Evolutionary conservation across 306 rosid genomes (phyloP).

Genomic region (Medicago ruthenica): DNA sequence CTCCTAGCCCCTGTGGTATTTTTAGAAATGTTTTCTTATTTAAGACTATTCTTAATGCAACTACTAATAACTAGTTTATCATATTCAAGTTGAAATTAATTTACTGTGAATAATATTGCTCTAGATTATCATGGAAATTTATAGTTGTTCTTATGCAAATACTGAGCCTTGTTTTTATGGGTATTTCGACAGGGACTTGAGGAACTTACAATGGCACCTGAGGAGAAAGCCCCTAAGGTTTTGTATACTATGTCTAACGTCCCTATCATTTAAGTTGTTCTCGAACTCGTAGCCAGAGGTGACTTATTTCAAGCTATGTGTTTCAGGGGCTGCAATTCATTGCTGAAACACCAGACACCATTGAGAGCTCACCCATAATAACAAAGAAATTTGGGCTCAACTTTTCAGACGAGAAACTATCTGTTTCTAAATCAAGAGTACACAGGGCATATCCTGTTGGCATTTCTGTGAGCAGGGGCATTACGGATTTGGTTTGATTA

Average conservation of each 20-base stretch:
- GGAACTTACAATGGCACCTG: conserved; percentile 28
- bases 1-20: not conserved
- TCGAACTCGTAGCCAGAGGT: not conserved
- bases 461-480: conserved; percentile 38
- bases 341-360: conserved; percentile 38
- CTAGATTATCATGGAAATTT: conserved; percentile 10
- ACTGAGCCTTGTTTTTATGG: conserved; percentile 2
- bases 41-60: not conserved
- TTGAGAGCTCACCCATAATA: conserved; percentile 34
- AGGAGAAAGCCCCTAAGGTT: conserved; percentile 45
- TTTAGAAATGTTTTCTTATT: not conserved
- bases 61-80: conserved; percentile 10
- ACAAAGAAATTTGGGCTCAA: conserved; percentile 38
- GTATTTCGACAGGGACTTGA: conserved; percentile 37
- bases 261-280: not conserved
- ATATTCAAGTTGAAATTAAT: conserved; percentile 13
- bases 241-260: not conserved
- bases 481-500: conserved; percentile 41
- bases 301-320: conserved; percentile 14
- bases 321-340: conserved; percentile 55
- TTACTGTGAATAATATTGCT: conserved; percentile 1
- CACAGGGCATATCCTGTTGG: conserved; percentile 47
- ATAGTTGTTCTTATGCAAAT: conserved; percentile 20
- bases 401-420: conserved; percentile 38
- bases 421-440: conserved; percentile 44